A percentile compares a stretch with the other conserved stretches of the same genome.
phyloP scores from a whole-genome alignment of 805 yeast species.

The Yarrowia bubula region DNA sequence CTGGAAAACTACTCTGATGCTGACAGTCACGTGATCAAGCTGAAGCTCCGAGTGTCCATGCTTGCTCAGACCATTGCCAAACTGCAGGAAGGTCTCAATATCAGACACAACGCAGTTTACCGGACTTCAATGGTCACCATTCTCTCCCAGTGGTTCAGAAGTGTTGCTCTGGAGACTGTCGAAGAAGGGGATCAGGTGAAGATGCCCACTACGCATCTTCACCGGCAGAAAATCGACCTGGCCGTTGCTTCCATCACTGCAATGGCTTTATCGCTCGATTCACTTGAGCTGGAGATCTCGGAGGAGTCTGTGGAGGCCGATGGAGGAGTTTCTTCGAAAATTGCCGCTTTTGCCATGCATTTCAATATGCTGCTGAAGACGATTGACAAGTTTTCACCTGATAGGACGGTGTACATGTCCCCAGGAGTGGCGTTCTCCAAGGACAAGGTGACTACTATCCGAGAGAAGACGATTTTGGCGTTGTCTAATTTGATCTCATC shows the following conservation, averaged over 20 bases:
- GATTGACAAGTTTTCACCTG: constrained; percentile 43
- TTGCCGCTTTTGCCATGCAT: constrained; percentile 47
- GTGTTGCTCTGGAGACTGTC: constrained; percentile 16
- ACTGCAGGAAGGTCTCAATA: constrained; percentile 33
- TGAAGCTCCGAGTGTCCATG: constrained; percentile 33
- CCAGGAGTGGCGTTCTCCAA: constrained; percentile 25
- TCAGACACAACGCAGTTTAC: constrained; percentile 31
- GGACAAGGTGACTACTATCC: constrained; percentile 39
- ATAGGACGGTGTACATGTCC: constrained; percentile 7
- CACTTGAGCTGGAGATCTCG: constrained; percentile 6
- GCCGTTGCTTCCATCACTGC: constrained; percentile 14
- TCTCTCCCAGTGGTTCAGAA: constrained; percentile 35
- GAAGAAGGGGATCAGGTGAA: not conserved
- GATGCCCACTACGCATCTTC: not conserved
- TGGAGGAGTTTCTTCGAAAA: constrained; percentile 39
- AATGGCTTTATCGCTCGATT: constrained; percentile 10
- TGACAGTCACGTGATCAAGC: constrained; percentile 29
- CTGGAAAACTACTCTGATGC: constrained; percentile 27
- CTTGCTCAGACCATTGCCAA: constrained; percentile 33
- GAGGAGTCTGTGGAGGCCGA: constrained; percentile 33
- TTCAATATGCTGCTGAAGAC: constrained; percentile 50
- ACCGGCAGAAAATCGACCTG: constrained; percentile 36
- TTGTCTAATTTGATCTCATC: constrained; percentile 67
- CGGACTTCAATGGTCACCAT: constrained; percentile 33
- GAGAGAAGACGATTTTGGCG: constrained; percentile 62